Base-by-base conservation (phyloP, 148 eudicot genomes). In the Camellia granthamiana region DNA sequence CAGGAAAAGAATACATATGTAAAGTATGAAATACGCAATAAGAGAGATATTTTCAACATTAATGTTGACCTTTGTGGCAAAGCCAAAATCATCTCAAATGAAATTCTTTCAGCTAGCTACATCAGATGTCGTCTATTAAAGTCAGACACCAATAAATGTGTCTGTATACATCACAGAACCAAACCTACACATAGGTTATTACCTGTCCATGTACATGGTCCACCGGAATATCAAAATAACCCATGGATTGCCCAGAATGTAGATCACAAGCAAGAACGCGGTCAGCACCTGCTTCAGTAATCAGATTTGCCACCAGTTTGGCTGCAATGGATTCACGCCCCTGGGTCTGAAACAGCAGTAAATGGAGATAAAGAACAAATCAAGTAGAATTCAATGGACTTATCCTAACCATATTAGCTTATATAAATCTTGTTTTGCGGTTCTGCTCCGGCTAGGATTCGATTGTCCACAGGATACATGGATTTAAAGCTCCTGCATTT, bases 251-350 rank as follows among this genome's bases (percentile, higher is more conserved):
- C 77, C 97, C 97, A 77, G 98, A 94, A 81, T 94, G 98, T 80
- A 94, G 92, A 88, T 94, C 98, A 84, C 98, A 94, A 68, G 97
- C 92, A 81, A 94, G 93, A 81, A 94, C 97, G 47, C 97, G 93
- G 81, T 94, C 90, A 61, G 98, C 98, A 83, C 98, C 97, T 56
- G 98, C 91, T 86, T 91, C 91, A 42, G 98, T 94, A 69, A 94
- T 90, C 77, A 92, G 84, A 78, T 92, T 94, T 61, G 98, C 95
- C 18, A 92, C 97, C 83, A 94, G 85, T 87, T 92, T 94, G 85
- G 98, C 98, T 61, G 95, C 95, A 75, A 94, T 94, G 12, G 98
- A 92, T 83, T 94, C 98, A 65, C 98, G 98, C 52, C 98, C 97
- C 89, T 94, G 98, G 1, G 95, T 92, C 98, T 94, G 89, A 79